Base-by-base conservation (phyloP, 192 early-diverging fungal genomes). In the Coemansia sp. region DNA sequence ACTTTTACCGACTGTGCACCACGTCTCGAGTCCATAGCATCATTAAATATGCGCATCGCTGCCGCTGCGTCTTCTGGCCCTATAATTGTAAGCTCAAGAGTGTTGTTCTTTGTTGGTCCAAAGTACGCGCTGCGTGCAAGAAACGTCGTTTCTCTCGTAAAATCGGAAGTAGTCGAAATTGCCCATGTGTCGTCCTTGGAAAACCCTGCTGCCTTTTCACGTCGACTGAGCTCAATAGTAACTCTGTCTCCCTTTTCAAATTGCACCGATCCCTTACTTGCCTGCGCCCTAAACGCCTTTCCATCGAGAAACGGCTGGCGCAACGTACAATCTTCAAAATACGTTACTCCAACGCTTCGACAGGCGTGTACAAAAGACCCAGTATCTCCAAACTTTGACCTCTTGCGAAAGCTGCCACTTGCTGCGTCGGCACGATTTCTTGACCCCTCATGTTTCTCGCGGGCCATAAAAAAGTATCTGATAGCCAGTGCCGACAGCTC, bases 121-220 rank as follows among this genome's bases (percentile, higher is more conserved):
- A 62, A 81, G 44, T 62, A 81, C 30, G 54, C 67, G 45, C 80
- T 81, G 41, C 70, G 73, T 0, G 67, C 73, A 40, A 81, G 51
- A 57, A 72, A 67, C 22, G 69, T 66, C 17, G 57, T 38, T 9
- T 61, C 61, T 11, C 40, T 48, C n/a, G 47, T 25, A 71, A 80
- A 75, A 27, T 75, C 66, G 1, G 55, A 42, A 42, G 55, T 54
- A 2, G 59, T 48, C 0, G 73, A 71, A 13, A 80, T 63, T 9
- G 69, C 67, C 78, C 78, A 80, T 21, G 71, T 74, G 30, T 80
- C 78, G 57, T 75, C 65, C 30, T 66, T 68, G 24, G 69, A 64
- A 46, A 75, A 80, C 11, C 68, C 65, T 9, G 64, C 46, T 25
- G 68, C 64, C 44, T 64, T 58, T 39, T 80, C 78, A 18, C 72